Evolutionary conservation across 2,329 filamentous ascomycete species (phyloP), one percentile per base, ranked within the genome.

Genomic region (Dryadomyces quercivorus): DNA sequence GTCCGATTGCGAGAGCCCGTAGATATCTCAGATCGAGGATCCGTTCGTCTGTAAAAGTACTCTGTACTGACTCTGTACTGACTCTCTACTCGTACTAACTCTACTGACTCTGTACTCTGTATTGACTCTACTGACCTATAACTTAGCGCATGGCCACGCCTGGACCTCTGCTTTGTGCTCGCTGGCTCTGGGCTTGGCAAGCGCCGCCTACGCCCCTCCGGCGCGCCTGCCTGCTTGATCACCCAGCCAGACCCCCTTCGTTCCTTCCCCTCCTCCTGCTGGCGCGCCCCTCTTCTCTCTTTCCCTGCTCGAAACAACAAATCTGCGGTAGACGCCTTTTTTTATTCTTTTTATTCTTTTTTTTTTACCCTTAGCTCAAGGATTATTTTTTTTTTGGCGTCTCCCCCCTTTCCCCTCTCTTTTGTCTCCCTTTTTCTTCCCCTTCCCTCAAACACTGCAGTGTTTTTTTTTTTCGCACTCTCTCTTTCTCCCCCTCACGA

Each of bases 231-330:
- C 36, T 12, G 36, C 36, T 40, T 40, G 10, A 40, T 40, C 36
- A 40, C 36, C 36, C 9, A 40, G 10, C 10, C 36, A 40, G 36
- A 10, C 18, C 22, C 18, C 45, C 54, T 50, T 50, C 54, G 38
- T 50, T 52, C 54, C 53, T 55, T 43, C 49, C 43, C 44, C 21
- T 43, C 43, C 40, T 21, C 20, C 47, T 22, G 13, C 22, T 26
- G 20, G 21, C 31, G n/a, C 26, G n/a, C 53, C 20, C 48, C 12
- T 36, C 45, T 34, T n/a, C 44, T 38, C 36, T 18, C 26, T 16
- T 18, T 42, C 34, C 21, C 21, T n/a, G 36, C 22, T 51, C 48
- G 34, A 51, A 46, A 50, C 52, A 21, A n/a, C 46, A 54, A 50
- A 22, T 21, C 22, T 18, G 26, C 21, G 20, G 20, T 18, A 18